Evolutionary conservation across 2,329 filamentous ascomycete species (phyloP).

Genomic region (Helminthosporium solani): DNA sequence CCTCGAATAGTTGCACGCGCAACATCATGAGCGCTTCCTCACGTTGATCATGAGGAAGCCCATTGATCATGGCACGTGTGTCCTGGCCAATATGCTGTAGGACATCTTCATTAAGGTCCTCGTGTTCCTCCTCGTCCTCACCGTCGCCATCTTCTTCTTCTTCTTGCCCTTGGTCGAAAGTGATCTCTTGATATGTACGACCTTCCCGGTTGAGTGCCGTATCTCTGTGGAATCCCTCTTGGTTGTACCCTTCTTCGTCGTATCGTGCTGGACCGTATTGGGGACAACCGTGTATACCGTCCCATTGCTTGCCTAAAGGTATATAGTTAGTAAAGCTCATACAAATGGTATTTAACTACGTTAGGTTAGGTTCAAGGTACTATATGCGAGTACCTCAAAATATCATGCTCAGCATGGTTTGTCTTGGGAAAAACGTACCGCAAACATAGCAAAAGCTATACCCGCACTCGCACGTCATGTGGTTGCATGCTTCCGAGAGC

Average conservation of each 20-base stretch:
- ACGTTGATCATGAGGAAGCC: slow-evolving; percentile 9
- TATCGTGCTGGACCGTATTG: slow-evolving; percentile 31
- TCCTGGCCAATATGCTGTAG: slow-evolving; percentile 19
- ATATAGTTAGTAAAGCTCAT: neutral
- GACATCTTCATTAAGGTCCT: slow-evolving; percentile 12
- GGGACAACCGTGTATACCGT: slow-evolving; percentile 31
- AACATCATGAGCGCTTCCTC: slow-evolving; percentile 18
- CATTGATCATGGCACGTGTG: slow-evolving; percentile 10
- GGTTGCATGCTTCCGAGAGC: slow-evolving; percentile 37
- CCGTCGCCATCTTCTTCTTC: slow-evolving; percentile 12
- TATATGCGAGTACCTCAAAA: no score
- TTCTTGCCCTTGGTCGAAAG: slow-evolving; percentile 3
- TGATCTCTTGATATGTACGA: slow-evolving; percentile 18
- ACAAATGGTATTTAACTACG: neutral
- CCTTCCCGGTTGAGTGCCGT: slow-evolving; percentile 30
- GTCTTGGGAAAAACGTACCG: slow-evolving; percentile 9
- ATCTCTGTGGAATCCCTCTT: slow-evolving; percentile 31
- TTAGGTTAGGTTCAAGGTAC: no score
- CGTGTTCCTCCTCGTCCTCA: slow-evolving; percentile 10
- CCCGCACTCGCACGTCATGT: slow-evolving; percentile 35
- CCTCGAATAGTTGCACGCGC: slow-evolving; percentile 20
- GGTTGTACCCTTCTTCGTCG: slow-evolving; percentile 36
- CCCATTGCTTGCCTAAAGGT: slow-evolving; percentile 18
- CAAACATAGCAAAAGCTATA: slow-evolving; percentile 38
- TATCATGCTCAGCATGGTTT: no score